Conservation (phyloP, 73 alveolate species). For the Uronychia binucleata region DNA sequence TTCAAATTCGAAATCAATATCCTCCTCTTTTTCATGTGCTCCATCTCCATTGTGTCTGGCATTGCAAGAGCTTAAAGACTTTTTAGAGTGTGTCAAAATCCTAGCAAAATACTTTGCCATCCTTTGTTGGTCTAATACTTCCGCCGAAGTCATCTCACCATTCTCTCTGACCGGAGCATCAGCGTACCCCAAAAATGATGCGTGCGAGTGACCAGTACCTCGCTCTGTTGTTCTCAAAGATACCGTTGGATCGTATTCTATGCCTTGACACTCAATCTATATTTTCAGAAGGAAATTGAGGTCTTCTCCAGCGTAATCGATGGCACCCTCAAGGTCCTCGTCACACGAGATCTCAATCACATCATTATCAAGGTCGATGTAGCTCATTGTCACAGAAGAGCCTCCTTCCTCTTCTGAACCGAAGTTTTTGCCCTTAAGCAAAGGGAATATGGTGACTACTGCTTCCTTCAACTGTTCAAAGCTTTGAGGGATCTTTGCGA, state of each 20-base stretch:
- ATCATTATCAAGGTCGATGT: background rate
- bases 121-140: too few species aligned
- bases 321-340: background rate
- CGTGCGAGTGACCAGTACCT: too few species aligned
- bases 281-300: background rate
- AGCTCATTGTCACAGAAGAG: background rate
- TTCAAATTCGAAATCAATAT: background rate
- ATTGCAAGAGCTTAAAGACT: background rate
- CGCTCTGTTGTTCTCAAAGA: too few species aligned
- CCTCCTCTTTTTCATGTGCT: background rate
- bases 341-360: background rate
- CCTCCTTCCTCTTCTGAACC: background rate
- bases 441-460: too few species aligned
- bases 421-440: background rate
- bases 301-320: background rate
- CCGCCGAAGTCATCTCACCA: background rate
- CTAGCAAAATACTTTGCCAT: background rate
- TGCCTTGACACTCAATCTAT: too few species aligned
- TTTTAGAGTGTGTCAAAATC: background rate
- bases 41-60: background rate
- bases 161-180: too few species aligned
- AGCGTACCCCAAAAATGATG: too few species aligned
- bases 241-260: too few species aligned
- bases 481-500: too few species aligned
- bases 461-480: too few species aligned